Evolutionary conservation across 2,329 filamentous ascomycete species (phyloP), one percentile per base, ranked within the genome.

Genomic region (Didymosphaeria variabile): DNA sequence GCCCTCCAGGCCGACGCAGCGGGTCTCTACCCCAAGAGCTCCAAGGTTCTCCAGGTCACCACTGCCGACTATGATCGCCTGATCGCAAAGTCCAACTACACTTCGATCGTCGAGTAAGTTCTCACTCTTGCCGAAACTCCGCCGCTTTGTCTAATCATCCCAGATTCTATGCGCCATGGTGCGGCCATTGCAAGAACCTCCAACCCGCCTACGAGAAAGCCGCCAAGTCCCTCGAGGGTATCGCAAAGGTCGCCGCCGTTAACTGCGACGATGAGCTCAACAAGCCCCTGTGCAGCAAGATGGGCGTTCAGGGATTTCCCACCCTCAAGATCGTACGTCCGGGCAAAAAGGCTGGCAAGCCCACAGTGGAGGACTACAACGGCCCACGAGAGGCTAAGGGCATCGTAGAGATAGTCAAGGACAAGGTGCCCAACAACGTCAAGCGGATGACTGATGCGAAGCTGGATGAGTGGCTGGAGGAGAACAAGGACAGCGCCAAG

Each of bases 101-200:
- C 93, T 45, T 93, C 59, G 44, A 79, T 80, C 59, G 73, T 80
- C 60, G 79, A 80, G 78, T 79, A 74, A 72, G 77, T 55, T 31
- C n/a, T 58, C 17, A n/a, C n/a, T 46, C 29, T 42, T 45, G 6
- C 32, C 44, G 21, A 8, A 47, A 32, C 52, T 31, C 10, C 49
- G 34, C 40, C 54, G 54, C 38, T 21, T 26, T 44, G 29, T 31
- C 38, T 59, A 67, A 40, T 69, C 57, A 34, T 40, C 67, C 85
- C 85, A 92, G 94, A 81, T 98, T 98, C 85, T 98, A 97, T 75
- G 94, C 94, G 9, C 94, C 94, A 26, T 98, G 94, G 94, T 98
- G 95, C 74, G 95, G 94, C 45, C 95, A 98, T 81, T 99, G 95
- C 83, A 87, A 97, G 81, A 97, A 91, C 81, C 90, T 99, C 73